These are phyloP conservation scores for Aquilaria yunnanensis DNA, from an alignment of 345 rosid genomes.

Conservation along the genomic window DNA sequence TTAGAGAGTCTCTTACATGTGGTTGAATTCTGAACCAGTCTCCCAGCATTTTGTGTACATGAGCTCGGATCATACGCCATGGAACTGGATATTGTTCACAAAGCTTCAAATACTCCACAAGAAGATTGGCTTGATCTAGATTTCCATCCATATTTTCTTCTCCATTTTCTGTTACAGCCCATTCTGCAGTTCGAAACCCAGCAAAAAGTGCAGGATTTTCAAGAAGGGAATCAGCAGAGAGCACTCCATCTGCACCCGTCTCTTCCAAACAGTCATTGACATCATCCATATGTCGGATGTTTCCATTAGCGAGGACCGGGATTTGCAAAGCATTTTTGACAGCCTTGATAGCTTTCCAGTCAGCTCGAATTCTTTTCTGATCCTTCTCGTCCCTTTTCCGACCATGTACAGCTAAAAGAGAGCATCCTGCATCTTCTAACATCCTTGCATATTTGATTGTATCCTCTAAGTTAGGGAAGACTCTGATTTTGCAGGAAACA, in stretches of 20 bases:
- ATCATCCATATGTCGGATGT: conserved; percentile 78
- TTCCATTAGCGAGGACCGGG: conserved; percentile 95
- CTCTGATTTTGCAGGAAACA: conserved; percentile 86
- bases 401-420: conserved; percentile 87
- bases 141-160: conserved; percentile 41
- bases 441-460: conserved; percentile 79
- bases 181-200: conserved; percentile 69
- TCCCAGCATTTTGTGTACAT: conserved; percentile 83
- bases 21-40: conserved; percentile 86
- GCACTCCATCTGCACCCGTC: conserved; percentile 87
- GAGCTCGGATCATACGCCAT: conserved; percentile 91
- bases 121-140: conserved; percentile 69
- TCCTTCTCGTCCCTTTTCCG: conserved; percentile 86
- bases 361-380: conserved; percentile 71
- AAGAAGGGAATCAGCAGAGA: conserved; percentile 93
- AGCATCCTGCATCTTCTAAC: conserved; percentile 96
- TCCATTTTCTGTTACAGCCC: conserved; percentile 33
- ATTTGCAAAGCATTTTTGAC: conserved; percentile 63
- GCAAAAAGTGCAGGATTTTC: conserved; percentile 92
- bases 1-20: conserved; percentile 66
- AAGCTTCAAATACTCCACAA: conserved; percentile 70
- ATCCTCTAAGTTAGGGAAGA: conserved; percentile 68
- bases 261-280: conserved; percentile 53
- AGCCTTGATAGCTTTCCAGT: conserved; percentile 80
- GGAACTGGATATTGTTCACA: conserved; percentile 91